phyloP scores from a whole-genome alignment of 805 yeast species.

The Tanozyma kutaoensis region DNA sequence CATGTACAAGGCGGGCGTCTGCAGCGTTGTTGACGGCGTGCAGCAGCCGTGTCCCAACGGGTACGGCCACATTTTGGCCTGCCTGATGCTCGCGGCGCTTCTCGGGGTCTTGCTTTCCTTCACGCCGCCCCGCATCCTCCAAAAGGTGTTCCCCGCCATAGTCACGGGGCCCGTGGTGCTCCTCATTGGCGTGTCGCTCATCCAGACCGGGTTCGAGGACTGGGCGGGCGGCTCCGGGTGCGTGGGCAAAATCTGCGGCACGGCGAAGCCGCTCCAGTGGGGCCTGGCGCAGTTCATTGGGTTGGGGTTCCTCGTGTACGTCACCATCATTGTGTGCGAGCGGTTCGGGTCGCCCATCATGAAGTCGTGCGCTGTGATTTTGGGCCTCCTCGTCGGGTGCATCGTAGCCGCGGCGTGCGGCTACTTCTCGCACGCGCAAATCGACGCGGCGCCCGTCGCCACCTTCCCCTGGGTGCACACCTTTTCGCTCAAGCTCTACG shows the following conservation, averaged over 20 bases:
- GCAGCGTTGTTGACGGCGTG: slow-evolving; percentile 53
- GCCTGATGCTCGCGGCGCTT: slow-evolving; percentile 67
- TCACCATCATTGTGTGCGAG: slow-evolving; percentile 63
- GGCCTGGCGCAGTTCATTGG: slow-evolving; percentile 85
- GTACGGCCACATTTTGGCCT: slow-evolving; percentile 76
- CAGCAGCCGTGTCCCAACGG: slow-evolving; percentile 76
- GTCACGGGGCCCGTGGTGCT: slow-evolving; percentile 92
- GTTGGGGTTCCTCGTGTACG: slow-evolving; percentile 71
- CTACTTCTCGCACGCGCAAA: slow-evolving; percentile 47
- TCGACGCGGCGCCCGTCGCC: slow-evolving; percentile 65
- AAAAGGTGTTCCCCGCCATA: slow-evolving; percentile 71
- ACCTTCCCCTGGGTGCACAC: slow-evolving; percentile 86
- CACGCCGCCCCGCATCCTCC: slow-evolving; percentile 59
- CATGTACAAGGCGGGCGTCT: slow-evolving; percentile 63
- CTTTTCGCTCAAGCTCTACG: slow-evolving; percentile 63
- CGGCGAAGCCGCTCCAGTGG: slow-evolving; percentile 32
- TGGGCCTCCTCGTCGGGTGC: slow-evolving; percentile 78
- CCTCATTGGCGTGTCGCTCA: slow-evolving; percentile 62
- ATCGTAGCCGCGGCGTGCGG: slow-evolving; percentile 87
- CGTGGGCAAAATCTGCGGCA: slow-evolving; percentile 10
- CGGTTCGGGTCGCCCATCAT: slow-evolving; percentile 88
- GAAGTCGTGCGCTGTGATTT: slow-evolving; percentile 87
- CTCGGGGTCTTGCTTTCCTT: slow-evolving; percentile 65
- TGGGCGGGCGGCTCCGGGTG: slow-evolving; percentile 85
- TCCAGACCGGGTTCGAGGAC: slow-evolving; percentile 64